A percentile compares a stretch with the other conserved stretches of the same genome.
Evolutionary conservation across 2,329 filamentous ascomycete genomes (phyloP).

Genomic region (Penicillium janthinellum): DNA sequence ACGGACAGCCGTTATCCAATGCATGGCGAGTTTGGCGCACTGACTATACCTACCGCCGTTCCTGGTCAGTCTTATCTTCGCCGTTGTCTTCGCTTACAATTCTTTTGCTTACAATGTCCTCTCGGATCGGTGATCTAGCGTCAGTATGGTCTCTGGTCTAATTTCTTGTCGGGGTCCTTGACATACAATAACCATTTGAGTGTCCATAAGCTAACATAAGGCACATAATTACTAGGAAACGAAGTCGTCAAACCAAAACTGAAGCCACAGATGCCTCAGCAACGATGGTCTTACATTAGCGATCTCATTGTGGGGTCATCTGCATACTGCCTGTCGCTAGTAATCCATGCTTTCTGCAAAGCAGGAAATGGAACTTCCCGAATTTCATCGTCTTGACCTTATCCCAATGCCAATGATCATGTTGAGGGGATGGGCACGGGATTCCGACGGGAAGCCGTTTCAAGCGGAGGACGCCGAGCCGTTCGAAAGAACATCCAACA

Average conservation of each 20-base stretch:
- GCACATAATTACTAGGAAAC: conserved; percentile 35
- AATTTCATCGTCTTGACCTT: background rate
- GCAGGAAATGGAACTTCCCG: background rate
- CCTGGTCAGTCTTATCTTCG: conserved; percentile 65
- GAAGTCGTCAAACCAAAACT: conserved; percentile 23
- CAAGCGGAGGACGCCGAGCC: background rate
- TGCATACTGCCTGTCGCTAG: background rate
- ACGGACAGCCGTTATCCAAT: conserved; percentile 64
- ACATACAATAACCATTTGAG: background rate
- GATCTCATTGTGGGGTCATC: conserved; percentile 28
- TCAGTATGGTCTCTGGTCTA: conserved; percentile 33
- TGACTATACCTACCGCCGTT: conserved; percentile 59
- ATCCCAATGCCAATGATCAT: conserved; percentile 17
- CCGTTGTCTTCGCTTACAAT: conserved; percentile 65
- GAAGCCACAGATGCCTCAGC: conserved; percentile 1
- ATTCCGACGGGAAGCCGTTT: conserved; percentile 27
- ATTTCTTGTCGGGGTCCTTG: conserved; percentile 39
- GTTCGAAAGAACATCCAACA: background rate
- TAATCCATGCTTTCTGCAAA: background rate
- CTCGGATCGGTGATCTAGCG: conserved; percentile 33
- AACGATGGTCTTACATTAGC: conserved; percentile 23
- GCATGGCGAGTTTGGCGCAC: conserved; percentile 73
- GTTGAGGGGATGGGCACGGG: conserved; percentile 17
- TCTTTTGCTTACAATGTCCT: conserved; percentile 55
- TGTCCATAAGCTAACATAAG: background rate